Conservation (phyloP, 2,329 filamentous ascomycete genomes). For the Rhinocladiella mackenziei region DNA sequence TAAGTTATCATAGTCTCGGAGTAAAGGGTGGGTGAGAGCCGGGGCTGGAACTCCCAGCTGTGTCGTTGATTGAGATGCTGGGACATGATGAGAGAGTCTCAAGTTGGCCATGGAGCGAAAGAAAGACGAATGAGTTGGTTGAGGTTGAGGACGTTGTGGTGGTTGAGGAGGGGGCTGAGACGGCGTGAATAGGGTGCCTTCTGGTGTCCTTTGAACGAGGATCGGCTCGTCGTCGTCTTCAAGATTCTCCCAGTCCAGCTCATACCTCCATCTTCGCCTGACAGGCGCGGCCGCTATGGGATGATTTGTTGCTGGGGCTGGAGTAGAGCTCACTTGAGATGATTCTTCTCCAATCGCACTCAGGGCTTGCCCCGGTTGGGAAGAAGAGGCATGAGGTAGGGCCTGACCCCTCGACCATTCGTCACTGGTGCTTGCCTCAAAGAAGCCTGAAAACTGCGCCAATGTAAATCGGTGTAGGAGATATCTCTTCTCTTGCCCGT, state of each 20-base stretch:
- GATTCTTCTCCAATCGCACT: conserved; percentile 51
- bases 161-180: conserved; percentile 40
- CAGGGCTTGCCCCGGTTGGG: conserved; percentile 42
- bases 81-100: conserved; percentile 41
- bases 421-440: conserved; percentile 76
- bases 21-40: conserved; percentile 64
- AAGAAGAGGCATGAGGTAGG: conserved; percentile 27
- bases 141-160: conserved; percentile 58
- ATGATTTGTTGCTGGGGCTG: background rate
- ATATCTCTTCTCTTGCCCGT: conserved; percentile 74
- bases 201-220: conserved; percentile 65
- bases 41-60: conserved; percentile 54
- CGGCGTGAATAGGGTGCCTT: conserved; percentile 19
- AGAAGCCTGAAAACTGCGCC: conserved; percentile 87
- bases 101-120: conserved; percentile 86
- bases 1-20: conserved; percentile 92
- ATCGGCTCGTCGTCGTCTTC: conserved; percentile 72
- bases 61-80: conserved; percentile 51
- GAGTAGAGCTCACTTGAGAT: conserved; percentile 35
- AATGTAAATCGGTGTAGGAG: conserved; percentile 83
- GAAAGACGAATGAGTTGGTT: conserved; percentile 62
- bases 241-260: conserved; percentile 70
- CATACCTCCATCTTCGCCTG: conserved; percentile 75
- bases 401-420: conserved; percentile 61
- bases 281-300: conserved; percentile 35